These are phyloP conservation scores for Agrocybe pediades DNA, from an alignment of 768 basidiomycete species.

Conservation along the genomic window DNA sequence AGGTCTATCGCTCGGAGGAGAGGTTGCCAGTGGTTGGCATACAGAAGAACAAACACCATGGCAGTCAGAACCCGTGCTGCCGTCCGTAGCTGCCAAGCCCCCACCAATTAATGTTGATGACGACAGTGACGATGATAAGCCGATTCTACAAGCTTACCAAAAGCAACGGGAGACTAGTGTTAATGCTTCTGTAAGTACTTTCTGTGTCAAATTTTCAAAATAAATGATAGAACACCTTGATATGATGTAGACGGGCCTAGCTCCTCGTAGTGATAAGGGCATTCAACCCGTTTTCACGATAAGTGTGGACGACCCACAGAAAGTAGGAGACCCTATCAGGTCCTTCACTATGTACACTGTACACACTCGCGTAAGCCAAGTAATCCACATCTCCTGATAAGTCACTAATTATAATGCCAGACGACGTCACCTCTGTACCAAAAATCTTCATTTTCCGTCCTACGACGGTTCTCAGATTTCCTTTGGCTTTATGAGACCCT, in stretches of 20 bases:
- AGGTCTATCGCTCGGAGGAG: slow-evolving; percentile 38
- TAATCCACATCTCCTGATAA: slow-evolving; percentile 1
- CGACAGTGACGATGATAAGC: slow-evolving; percentile 70
- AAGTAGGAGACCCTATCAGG: slow-evolving; percentile 94
- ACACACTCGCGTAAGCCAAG: slow-evolving; percentile 68
- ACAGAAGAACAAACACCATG: slow-evolving; percentile 40
- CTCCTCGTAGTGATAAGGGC: slow-evolving; percentile 41
- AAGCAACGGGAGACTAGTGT: slow-evolving; percentile 26
- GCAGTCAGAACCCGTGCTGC: slow-evolving; percentile 31
- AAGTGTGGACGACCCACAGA: slow-evolving; percentile 95
- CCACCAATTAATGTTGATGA: slow-evolving; percentile 48
- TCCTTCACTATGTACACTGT: slow-evolving; percentile 97
- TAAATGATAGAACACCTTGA: neutral
- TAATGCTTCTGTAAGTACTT: slow-evolving; percentile 27
- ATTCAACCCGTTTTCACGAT: slow-evolving; percentile 79
- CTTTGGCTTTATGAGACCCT: slow-evolving; percentile 94
- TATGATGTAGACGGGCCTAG: slow-evolving; percentile 9
- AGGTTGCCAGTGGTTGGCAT: slow-evolving; percentile 52
- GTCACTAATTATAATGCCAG: slow-evolving; percentile 32
- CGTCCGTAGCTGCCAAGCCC: slow-evolving; percentile 7
- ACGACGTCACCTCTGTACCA: slow-evolving; percentile 85
- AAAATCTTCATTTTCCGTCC: slow-evolving; percentile 86
- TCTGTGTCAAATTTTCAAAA: neutral
- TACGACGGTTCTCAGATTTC: slow-evolving; percentile 97
- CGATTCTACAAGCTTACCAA: slow-evolving; percentile 52